Base-by-base conservation (phyloP, 768 basidiomycete genomes). In the Agaricus blazei region DNA sequence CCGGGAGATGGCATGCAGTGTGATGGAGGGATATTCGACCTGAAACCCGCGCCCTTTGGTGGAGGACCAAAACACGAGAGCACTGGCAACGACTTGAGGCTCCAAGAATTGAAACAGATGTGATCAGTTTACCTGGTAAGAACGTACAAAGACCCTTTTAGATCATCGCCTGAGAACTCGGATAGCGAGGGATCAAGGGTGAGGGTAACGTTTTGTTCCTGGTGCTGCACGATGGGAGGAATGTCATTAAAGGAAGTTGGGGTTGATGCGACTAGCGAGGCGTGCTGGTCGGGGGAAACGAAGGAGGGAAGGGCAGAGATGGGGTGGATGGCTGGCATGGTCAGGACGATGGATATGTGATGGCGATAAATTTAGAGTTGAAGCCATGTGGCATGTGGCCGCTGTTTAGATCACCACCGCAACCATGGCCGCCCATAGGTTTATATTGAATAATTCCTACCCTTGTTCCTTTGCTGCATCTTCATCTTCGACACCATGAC, bases 1-100 rank as follows among this genome's bases (percentile, higher is more conserved):
- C 44, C 93, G 85, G 0, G 93, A 91, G 52, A 95, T 80, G 26
- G 97, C 97, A 63, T 99, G 97, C 2, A 99, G 80, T 1, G 93
- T 96, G 65, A 99, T 90, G 4, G 87, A 76, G 9, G 91, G 93
- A 68, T 96, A 98, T 55, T 85, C 77, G 65, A 98, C 81, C 60
- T 89, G 84, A 70, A 98, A 87, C 14, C 92, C 93, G 43, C 75
- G 73, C 14, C 84, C 84, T 1, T 83, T 75, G 9, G 80, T 63
- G 2, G 88, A 84, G 70, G 90, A 19, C 19, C 19, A 80, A 78
- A 90, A 96, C 2, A 82, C 82, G 38, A 97, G 79, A 14, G 80
- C 84, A 59, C 93, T 63, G 43, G 44, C 8, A 51, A 48, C 56
- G 48, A 53, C 19, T 54, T 50, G 38, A 36, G 19, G 59, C 5